Percentiles rank a stretch among this genome's conserved stretches.
Evolutionary conservation across 2,329 filamentous ascomycete species (phyloP).

Genomic region (Scleromitrula shiraiana): DNA sequence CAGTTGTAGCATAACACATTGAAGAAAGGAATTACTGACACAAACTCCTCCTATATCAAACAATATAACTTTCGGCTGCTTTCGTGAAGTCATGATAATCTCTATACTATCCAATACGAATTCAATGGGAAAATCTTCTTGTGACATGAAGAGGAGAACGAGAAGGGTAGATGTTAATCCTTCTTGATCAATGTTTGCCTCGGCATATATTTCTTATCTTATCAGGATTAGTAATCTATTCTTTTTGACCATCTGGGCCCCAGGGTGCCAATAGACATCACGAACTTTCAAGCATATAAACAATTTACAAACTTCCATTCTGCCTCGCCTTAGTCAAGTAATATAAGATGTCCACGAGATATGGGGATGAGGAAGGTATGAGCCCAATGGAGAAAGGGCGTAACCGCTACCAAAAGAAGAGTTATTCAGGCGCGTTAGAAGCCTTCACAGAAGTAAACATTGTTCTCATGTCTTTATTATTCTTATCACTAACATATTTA

Average conservation of each 20-base stretch:
- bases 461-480: no score
- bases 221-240: slow-evolving; percentile 1
- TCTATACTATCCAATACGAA: slow-evolving; percentile 27
- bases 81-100: slow-evolving; percentile 33
- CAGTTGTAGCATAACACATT: neutral
- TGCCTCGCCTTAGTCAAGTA: no score
- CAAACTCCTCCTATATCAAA: slow-evolving; percentile 97
- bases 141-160: slow-evolving; percentile 19
- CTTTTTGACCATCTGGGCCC: no score
- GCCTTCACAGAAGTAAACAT: slow-evolving; percentile 27
- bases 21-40: slow-evolving; percentile 51
- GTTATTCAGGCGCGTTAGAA: slow-evolving; percentile 22
- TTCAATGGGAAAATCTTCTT: slow-evolving; percentile 25
- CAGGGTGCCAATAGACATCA: neutral
- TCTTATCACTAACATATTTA: slow-evolving; percentile 2
- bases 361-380: slow-evolving; percentile 20
- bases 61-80: slow-evolving; percentile 52
- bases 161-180: neutral
- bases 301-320: no score
- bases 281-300: neutral
- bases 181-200: neutral
- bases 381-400: slow-evolving; percentile 24
- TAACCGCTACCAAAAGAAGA: slow-evolving; percentile 23
- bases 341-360: neutral
- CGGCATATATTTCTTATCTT: neutral